These are phyloP conservation scores for Acacia confusa DNA, from an alignment of 306 rosid genomes.

Conservation along the genomic window DNA sequence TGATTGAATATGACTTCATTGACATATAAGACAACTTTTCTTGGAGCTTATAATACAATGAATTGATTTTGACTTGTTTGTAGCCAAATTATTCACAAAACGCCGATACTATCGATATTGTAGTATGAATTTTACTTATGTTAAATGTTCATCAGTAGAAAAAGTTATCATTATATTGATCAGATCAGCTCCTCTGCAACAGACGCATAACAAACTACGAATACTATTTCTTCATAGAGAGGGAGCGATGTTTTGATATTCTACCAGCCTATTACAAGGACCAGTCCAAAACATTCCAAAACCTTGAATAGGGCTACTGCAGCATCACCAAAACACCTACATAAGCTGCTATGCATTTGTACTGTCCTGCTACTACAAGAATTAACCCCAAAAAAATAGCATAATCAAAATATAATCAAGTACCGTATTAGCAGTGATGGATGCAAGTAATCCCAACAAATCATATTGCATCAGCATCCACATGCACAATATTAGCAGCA, in stretches of 20 bases:
- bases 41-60: not conserved
- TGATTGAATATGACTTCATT: too few species aligned
- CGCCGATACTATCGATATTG: not conserved
- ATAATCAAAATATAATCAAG: too few species aligned
- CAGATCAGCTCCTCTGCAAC: not conserved
- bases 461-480: not conserved
- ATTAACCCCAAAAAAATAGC: not conserved
- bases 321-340: too few species aligned
- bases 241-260: not conserved
- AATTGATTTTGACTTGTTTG: not conserved
- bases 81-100: too few species aligned
- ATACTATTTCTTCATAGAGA: not conserved
- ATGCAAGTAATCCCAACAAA: not conserved
- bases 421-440: not conserved
- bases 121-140: not conserved
- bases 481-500: not conserved
- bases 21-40: not conserved
- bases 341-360: not conserved
- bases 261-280: not conserved
- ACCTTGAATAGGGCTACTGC: too few species aligned
- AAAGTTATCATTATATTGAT: not conserved
- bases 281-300: not conserved
- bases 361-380: too few species aligned
- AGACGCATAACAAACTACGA: not conserved
- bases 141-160: not conserved